Evolutionary conservation across 2,329 filamentous ascomycete species (phyloP), one percentile per base, ranked within the genome.

Genomic region (Didymella exigua): DNA sequence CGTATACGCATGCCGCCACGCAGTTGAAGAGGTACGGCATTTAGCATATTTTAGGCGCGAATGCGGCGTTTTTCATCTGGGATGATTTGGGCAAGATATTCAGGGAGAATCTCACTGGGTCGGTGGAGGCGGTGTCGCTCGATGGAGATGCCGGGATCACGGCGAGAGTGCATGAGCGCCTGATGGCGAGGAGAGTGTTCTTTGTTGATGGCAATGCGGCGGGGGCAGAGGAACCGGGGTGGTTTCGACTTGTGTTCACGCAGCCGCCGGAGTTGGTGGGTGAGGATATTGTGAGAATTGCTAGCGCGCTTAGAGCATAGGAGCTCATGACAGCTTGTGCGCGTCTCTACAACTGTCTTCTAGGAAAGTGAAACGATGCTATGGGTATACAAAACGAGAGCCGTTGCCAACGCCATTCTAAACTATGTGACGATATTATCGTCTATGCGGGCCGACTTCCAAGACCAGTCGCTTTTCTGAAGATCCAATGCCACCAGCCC

Each of bases 231-330:
- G 67, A 76, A 47, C 71, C 77, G 0, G 83, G 84, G 0, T 83
- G 79, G 77, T 86, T 85, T 57, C 70, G 84, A 2, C 41, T 86
- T 16, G 79, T 86, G 0, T 86, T 81, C 16, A 24, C 73, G 11
- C 51, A 54, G 27, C 37, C 27, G 6, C 29, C 19, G 9, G 37
- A 49, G 30, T 14, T 54, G 26, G 45, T 49, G 5, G 36, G 24
- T 24, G 44, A 54, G 21, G 51, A 29, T 24, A 19, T 54, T 37
- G 11, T 4, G 18, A 30, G 50, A 8, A 49, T 49, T 19, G 44
- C 44, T 29, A n/a, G n/a, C n/a, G n/a, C n/a, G n/a, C n/a, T n/a
- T n/a, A n/a, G n/a, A n/a, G n/a, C n/a, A n/a, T n/a, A n/a, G n/a
- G n/a, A n/a, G n/a, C n/a, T n/a, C n/a, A n/a, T n/a, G n/a, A n/a